Conservation (phyloP, 345 rosid species). For the Iberis pinnata region DNA sequence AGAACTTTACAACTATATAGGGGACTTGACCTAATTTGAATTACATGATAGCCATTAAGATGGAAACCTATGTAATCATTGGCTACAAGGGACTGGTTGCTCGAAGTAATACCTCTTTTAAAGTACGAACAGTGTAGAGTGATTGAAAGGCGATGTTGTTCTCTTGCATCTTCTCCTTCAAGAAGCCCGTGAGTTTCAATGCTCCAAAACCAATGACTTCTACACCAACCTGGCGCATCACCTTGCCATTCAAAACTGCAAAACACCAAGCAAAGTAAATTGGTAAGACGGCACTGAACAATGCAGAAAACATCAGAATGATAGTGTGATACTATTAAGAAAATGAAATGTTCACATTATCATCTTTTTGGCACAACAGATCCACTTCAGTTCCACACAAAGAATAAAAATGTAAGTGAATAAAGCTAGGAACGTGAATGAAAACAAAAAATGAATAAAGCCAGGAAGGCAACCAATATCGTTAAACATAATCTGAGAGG, state of each 20-base stretch:
- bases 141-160: constrained; percentile 62
- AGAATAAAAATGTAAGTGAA: not conserved
- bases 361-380: constrained; percentile 9
- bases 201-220: constrained; percentile 83
- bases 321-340: constrained; percentile 1
- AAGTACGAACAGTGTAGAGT: constrained; percentile 65
- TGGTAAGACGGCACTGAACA: constrained; percentile 17
- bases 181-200: constrained; percentile 75
- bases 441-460: too few species aligned
- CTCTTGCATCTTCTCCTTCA: constrained; percentile 73
- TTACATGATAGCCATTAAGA: constrained; percentile 6
- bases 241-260: constrained; percentile 84
- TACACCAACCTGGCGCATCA: constrained; percentile 82
- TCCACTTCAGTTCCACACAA: constrained; percentile 7
- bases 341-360: not conserved
- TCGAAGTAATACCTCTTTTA: constrained; percentile 64
- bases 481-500: constrained; percentile 1
- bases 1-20: not conserved
- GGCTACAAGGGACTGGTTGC: constrained; percentile 2
- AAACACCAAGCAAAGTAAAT: constrained; percentile 16
- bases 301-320: not conserved
- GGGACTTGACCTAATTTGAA: not conserved
- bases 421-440: not conserved
- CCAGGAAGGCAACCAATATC: not conserved
- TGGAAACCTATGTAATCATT: constrained; percentile 5